phyloP scores from a whole-genome alignment of 2,329 filamentous ascomycete species.

The Epichloe bromicola region DNA sequence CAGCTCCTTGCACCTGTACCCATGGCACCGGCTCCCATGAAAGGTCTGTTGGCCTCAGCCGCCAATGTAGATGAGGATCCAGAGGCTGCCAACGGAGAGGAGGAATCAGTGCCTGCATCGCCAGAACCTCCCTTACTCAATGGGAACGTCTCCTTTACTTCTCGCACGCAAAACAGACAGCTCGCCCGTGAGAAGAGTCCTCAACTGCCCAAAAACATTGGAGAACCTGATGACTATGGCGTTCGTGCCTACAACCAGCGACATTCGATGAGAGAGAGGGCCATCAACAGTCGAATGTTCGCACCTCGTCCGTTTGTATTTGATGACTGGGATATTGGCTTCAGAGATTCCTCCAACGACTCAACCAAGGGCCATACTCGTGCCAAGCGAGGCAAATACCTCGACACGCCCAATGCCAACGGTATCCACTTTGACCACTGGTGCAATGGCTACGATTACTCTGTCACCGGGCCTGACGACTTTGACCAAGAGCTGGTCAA shows the following conservation, averaged over 20 bases:
- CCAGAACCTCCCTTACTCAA: conserved; percentile 21
- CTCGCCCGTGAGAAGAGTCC: conserved; percentile 25
- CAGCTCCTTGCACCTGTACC: conserved; percentile 13
- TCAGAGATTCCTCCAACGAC: conserved; percentile 45
- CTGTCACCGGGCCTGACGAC: conserved; percentile 32
- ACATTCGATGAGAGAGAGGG: conserved; percentile 26
- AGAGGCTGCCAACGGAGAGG: conserved; percentile 21
- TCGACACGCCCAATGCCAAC: conserved; percentile 39
- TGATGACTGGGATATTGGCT: conserved; percentile 43
- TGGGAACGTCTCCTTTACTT: conserved; percentile 12
- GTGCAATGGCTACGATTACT: conserved; percentile 39
- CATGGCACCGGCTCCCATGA: conserved; percentile 19
- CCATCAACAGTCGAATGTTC: conserved; percentile 41
- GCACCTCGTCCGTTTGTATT: conserved; percentile 33
- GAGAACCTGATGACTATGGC: conserved; percentile 38
- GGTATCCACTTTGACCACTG: conserved; percentile 42
- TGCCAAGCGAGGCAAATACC: conserved; percentile 39
- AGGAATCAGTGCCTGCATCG: conserved; percentile 23
- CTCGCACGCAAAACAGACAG: conserved; percentile 16
- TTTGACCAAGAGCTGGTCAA: conserved; percentile 37
- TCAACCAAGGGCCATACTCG: conserved; percentile 38
- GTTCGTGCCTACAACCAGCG: conserved; percentile 30
- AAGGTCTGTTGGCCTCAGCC: conserved; percentile 27
- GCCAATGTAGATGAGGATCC: conserved; percentile 23
- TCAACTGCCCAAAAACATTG: conserved; percentile 24